phyloP scores from a whole-genome alignment of 2,329 filamentous ascomycete species.

The Aspergillus quadricinctus region DNA sequence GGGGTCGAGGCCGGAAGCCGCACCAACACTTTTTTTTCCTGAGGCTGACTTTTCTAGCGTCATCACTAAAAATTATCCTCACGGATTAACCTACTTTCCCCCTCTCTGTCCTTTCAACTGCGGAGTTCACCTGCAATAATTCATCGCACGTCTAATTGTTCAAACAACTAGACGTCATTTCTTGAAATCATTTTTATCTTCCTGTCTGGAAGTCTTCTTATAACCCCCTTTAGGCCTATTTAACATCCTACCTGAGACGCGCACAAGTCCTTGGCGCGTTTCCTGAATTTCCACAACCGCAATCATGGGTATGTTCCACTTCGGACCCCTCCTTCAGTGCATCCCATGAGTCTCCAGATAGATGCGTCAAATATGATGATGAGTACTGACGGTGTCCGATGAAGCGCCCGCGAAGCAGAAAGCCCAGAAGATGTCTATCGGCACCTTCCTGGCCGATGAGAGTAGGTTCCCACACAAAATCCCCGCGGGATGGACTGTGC shows the following conservation, averaged over 20 bases:
- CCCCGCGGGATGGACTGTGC: slow-evolving; percentile 20
- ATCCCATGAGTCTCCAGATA: slow-evolving; percentile 2
- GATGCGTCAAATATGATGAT: slow-evolving; percentile 11
- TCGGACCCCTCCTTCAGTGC: slow-evolving; percentile 4
- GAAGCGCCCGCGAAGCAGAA: slow-evolving; percentile 90
- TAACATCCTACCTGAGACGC: slow-evolving; percentile 30
- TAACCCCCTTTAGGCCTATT: slow-evolving; percentile 16
- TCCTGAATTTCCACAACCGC: slow-evolving; percentile 41
- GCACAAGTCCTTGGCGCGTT: slow-evolving; percentile 40
- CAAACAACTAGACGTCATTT: slow-evolving; percentile 15
- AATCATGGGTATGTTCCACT: slow-evolving; percentile 54
- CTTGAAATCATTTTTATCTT: slow-evolving; percentile 16
- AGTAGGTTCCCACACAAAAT: slow-evolving; percentile 55
- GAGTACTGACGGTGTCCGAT: slow-evolving; percentile 43
- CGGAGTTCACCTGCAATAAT: slow-evolving; percentile 20
- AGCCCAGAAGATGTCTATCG: slow-evolving; percentile 94
- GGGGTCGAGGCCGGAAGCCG: slow-evolving; percentile 16
- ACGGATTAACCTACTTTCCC: slow-evolving; percentile 35
- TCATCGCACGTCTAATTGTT: slow-evolving; percentile 11
- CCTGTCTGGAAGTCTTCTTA: slow-evolving; percentile 15
- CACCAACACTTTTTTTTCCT: slow-evolving; percentile 24
- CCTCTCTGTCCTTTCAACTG: slow-evolving; percentile 19
- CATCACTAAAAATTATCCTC: slow-evolving; percentile 41
- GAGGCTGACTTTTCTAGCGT: slow-evolving; percentile 40
- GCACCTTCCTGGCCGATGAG: slow-evolving; percentile 89